Conservation (phyloP, 2,329 filamentous ascomycete genomes). For the Pyrenochaeta sp. region DNA sequence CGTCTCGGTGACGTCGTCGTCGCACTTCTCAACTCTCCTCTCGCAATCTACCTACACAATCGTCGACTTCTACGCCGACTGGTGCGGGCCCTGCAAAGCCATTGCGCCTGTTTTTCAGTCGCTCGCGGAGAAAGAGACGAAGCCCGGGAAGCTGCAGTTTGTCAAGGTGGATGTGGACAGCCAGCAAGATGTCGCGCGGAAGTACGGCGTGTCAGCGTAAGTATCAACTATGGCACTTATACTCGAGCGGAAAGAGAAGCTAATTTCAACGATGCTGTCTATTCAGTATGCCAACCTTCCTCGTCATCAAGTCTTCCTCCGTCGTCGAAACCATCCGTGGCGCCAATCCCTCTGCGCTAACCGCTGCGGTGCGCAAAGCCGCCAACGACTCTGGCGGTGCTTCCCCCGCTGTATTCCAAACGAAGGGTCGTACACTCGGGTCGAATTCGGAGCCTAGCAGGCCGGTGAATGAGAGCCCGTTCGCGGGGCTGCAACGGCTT, state of each 20-base stretch:
- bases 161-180: conserved; percentile 65
- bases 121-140: conserved; percentile 60
- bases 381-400: conserved; percentile 51
- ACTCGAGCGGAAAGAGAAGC: background rate
- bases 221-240: conserved; percentile 10
- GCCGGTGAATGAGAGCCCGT: conserved; percentile 32
- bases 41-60: conserved; percentile 52
- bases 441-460: conserved; percentile 35
- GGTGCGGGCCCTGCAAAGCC: conserved; percentile 66
- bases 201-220: conserved; percentile 60
- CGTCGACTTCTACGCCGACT: conserved; percentile 64
- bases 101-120: conserved; percentile 61
- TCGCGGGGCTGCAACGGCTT: conserved; percentile 36
- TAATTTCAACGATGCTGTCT: background rate
- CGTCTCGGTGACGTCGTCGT: conserved; percentile 39
- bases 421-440: conserved; percentile 56
- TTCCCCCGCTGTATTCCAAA: conserved; percentile 47
- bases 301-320: conserved; percentile 54
- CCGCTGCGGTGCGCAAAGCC: conserved; percentile 57
- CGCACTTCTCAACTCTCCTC: conserved; percentile 48
- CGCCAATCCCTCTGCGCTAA: conserved; percentile 59
- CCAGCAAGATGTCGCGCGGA: conserved; percentile 58
- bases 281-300: conserved; percentile 59
- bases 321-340: conserved; percentile 59
- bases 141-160: conserved; percentile 59